Base-by-base conservation (phyloP, 106 monocot genomes). In the Phalaenopsis equestris region DNA sequence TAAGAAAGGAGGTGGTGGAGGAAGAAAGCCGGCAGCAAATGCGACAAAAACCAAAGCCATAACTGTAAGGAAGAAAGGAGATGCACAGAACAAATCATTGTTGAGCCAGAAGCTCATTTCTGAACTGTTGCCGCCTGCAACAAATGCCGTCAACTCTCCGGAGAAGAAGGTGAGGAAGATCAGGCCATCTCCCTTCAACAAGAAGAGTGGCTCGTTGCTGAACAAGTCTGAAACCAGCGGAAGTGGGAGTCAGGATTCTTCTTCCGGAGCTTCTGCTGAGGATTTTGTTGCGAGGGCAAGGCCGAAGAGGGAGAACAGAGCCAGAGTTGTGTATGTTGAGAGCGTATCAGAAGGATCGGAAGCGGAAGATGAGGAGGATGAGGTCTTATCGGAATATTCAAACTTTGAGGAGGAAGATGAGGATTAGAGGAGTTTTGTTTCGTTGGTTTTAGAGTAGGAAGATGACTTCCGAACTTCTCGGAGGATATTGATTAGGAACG, bases 121-220 rank as follows among this genome's bases (percentile, higher is more conserved):
- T 6, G 83, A 86, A 24, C 76, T 87, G 55, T 42, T 87, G 75
- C 90, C 87, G 77, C 87, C 90, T n/a, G 81, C 38, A 2, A 85
- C 82, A 41, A 68, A 80, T 45, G 64, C 41, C 21, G 58, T 45
- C 17, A 67, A 16, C 38, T 94, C 94, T 2, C 97, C 97, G 4
- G 89, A 94, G 76, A 94, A 91, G 81, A 98, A 98, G 80, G 94
- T 94, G 19, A 86, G 97, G 81, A 98, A 89, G 87, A 94, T 92
- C 67, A 89, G 94, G 30, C 82, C 77, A 4, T 98, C 97, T 14
- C 94, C 97, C 2, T 94, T 98, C 85, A 92, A 98, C 77, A 98
- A 94, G 88, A 98, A 98, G 85, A 98, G 94, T 37, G 88, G 92
- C 0, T 88, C 88, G 0, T 64, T 94, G 8, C 64, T 90, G 55